These are phyloP conservation scores for Blastobotrys aristatus DNA, from an alignment of 1,139 yeast species.

Conservation along the genomic window DNA sequence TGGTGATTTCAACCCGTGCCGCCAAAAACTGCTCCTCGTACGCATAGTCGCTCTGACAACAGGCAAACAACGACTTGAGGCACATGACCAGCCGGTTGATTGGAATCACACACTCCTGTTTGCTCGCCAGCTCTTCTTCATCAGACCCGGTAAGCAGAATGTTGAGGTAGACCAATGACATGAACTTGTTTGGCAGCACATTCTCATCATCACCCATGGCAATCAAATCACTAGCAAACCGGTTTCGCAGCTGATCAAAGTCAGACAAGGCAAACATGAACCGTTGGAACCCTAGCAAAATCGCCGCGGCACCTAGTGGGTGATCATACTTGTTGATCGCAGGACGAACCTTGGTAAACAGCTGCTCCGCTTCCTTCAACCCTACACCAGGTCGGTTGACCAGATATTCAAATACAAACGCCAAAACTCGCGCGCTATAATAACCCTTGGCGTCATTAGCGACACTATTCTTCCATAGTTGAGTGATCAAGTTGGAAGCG, in stretches of 20 bases:
- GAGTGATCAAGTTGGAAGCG: constrained; percentile 11
- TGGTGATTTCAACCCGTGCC: constrained; percentile 49
- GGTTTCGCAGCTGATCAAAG: constrained; percentile 51
- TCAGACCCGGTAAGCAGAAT: constrained; percentile 41
- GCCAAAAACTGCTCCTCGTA: constrained; percentile 51
- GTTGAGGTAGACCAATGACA: constrained; percentile 46
- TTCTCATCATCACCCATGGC: not conserved
- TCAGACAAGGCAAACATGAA: constrained; percentile 12
- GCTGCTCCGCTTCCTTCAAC: constrained; percentile 14
- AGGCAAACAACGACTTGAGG: constrained; percentile 45
- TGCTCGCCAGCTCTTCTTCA: constrained; percentile 16
- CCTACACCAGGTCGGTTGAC: constrained; percentile 14
- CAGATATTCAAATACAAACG: constrained; percentile 15
- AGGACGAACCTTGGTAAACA: constrained; percentile 12
- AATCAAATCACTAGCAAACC: constrained; percentile 59
- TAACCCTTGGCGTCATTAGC: constrained; percentile 16
- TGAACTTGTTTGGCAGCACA: constrained; percentile 22
- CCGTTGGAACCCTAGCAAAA: constrained; percentile 19
- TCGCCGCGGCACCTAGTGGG: constrained; percentile 18
- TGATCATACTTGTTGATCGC: constrained; percentile 9
- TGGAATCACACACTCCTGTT: constrained; percentile 18
- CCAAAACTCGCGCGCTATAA: constrained; percentile 18
- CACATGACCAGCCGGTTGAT: constrained; percentile 46
- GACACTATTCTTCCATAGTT: constrained; percentile 16
- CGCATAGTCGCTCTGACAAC: constrained; percentile 60